These are phyloP conservation scores for Millerago galiae DNA, from an alignment of 805 yeast species.

Conservation along the genomic window DNA sequence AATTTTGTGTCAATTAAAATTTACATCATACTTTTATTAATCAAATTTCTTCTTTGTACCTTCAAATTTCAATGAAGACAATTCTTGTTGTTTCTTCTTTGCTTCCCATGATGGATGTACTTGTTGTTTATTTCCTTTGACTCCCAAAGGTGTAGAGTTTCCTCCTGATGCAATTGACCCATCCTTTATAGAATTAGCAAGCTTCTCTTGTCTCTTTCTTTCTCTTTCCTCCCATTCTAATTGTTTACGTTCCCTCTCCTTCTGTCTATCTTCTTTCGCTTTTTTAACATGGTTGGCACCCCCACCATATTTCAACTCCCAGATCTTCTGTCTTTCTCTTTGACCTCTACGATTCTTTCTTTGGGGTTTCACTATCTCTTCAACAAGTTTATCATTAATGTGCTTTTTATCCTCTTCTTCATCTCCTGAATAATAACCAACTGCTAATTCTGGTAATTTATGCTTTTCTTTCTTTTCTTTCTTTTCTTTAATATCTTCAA, in stretches of 20 bases:
- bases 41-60: slow-evolving; percentile 80
- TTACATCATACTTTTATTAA: not conserved
- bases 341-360: slow-evolving; percentile 94
- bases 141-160: slow-evolving; percentile 34
- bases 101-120: slow-evolving; percentile 99
- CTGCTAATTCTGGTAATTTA: slow-evolving; percentile 60
- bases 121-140: slow-evolving; percentile 14
- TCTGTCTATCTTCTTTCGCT: slow-evolving; percentile 47
- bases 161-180: slow-evolving; percentile 37
- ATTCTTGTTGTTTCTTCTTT: slow-evolving; percentile 60
- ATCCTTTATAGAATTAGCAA: slow-evolving; percentile 17
- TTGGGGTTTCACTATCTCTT: slow-evolving; percentile 42
- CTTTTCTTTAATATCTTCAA: slow-evolving; percentile 24
- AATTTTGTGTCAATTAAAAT: too few relatives aligned
- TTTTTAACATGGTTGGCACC: slow-evolving; percentile 78
- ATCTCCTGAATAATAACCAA: slow-evolving; percentile 84
- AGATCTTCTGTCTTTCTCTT: slow-evolving; percentile 91
- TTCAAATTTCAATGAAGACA: slow-evolving; percentile 56
- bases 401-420: slow-evolving; percentile 47
- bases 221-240: slow-evolving; percentile 68
- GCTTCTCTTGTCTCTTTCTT: slow-evolving; percentile 56
- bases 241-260: slow-evolving; percentile 55
- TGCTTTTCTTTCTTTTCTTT: slow-evolving; percentile 30
- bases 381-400: slow-evolving; percentile 35
- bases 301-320: slow-evolving; percentile 87